Base-by-base conservation (phyloP, 306 rosid genomes). In the Cicer arietinum region DNA sequence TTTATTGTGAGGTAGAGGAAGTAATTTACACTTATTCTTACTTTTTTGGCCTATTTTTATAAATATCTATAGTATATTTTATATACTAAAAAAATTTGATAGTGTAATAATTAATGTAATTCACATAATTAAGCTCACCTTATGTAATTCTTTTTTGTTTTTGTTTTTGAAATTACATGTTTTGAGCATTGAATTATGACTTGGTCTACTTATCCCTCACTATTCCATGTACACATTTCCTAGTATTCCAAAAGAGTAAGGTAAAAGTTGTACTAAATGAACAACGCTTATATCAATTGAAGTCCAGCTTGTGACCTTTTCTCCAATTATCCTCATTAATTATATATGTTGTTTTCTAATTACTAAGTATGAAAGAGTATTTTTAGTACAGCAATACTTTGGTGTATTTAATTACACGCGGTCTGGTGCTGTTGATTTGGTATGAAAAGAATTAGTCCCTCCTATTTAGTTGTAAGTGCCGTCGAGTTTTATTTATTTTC, bases 371-470 rank as follows among this genome's bases (percentile, higher is more conserved):
- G 63, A 22, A 22, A 8, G 7, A 56, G 44, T 37, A 35, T 60
- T 60, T 12, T 59, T 35, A 12, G 43, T 12, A 42, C 45, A 41
- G 13, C 6, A 13, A 13, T 9, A 59, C 44, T 37, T 37, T 59
- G 43, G 43, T 3, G 9, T 30, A 30, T 9, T 57, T 58, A 35
- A 60, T 60, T 35, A 35, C 18, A 60, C 8, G 42, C 41, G 41
- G 51, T 71, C 11, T 53, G 20, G 63, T 40, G 1, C 7, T 50
- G 8, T 30, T 40, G 76, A 70, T 71, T 52, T 71, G 51, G 52
- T 53, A 62, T 25, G 7, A 8, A 62, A 40, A 2, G 68, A 62
- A 62, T 5, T 4, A 40, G 48, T 62, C 68, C 42, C 47, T 22
- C 8, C 25, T 2, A 39, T 62, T 40, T n/a, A n/a, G 47, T 62